Evolutionary conservation across 2,329 filamentous ascomycete species (phyloP), one percentile per base, ranked within the genome.

Genomic region (Alternaria gansuensis): DNA sequence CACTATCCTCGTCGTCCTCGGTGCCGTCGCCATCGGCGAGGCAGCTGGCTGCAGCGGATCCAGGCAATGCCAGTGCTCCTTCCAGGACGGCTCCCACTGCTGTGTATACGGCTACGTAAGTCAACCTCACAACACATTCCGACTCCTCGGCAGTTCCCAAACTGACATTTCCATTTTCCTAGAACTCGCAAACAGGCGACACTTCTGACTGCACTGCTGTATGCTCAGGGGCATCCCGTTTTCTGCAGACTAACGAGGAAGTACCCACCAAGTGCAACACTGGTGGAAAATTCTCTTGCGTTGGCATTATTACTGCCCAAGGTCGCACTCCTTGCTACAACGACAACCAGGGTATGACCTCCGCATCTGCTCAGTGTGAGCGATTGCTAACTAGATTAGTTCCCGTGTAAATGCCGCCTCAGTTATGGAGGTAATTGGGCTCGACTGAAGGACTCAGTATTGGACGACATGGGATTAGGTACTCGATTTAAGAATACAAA

Each of bases 61-160:
- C 31, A 44, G 53, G 21, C 49, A 48, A 43, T 59, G 57, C 52
- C 57, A 59, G 41, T 59, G 57, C 48, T 46, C 51, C 23, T 59
- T 59, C 52, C 45, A 56, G 24, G 46, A 59, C 40, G 23, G 53
- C 23, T 59, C 57, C 13, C 57, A 59, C 57, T 59, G 57, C 51
- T 59, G 57, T 23, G 46, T 59, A 28, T 59, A 56, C 46, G 49
- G 49, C 17, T 45, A 39, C 26, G 57, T 59, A 26, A 55, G 57
- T 51, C 36, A 13, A n/a, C 17, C 26, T 4, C 11, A 11, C 3
- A 11, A 24, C 3, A 5, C 31, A 50, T 29, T 14, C 39, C 13
- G 24, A 21, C 10, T 55, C 21, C 31, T 51, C 34, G 4, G 21
- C 37, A 24, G 36, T 29, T 33, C 34, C 24, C n/a, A 51, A 41